Conservation (phyloP, 768 basidiomycete genomes). For the Suillus americanus region DNA sequence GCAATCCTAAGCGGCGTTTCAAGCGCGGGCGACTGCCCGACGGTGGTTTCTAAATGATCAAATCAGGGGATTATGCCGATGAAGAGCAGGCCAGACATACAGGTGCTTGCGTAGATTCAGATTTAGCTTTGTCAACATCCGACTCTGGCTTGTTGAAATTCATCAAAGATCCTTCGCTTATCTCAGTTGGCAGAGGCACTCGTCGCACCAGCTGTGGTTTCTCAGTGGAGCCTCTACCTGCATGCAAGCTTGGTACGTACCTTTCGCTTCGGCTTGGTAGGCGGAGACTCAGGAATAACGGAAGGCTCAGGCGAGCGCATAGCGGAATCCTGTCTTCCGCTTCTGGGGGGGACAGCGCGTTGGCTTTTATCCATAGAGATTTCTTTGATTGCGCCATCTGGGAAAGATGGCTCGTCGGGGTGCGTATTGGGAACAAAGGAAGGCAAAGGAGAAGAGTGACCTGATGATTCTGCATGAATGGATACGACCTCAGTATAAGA, state of each 20-base stretch:
- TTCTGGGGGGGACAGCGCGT: constrained; percentile 15
- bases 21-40: constrained; percentile 42
- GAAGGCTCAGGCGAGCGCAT: constrained; percentile 20
- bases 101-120: constrained; percentile 23
- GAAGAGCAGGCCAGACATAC: constrained; percentile 13
- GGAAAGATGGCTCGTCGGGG: constrained; percentile 48
- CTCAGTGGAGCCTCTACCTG: neutral
- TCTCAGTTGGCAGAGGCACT: neutral
- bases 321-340: constrained; percentile 9
- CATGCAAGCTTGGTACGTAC: constrained; percentile 19
- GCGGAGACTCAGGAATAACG: constrained; percentile 19
- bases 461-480: constrained; percentile 5
- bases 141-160: neutral
- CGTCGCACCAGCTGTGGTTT: neutral
- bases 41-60: constrained; percentile 36
- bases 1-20: constrained; percentile 48
- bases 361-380: constrained; percentile 4
- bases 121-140: constrained; percentile 8
- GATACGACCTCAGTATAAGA: neutral
- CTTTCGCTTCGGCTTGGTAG: constrained; percentile 29
- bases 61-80: neutral
- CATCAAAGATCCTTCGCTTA: neutral
- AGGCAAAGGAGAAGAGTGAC: constrained; percentile 40
- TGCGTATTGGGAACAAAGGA: constrained; percentile 53
- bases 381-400: constrained; percentile 13